Percentiles rank a stretch among this genome's conserved stretches.
Evolutionary conservation across 202 grass and related monocot species (phyloP).

Genomic region (Elaeis oleifera): DNA sequence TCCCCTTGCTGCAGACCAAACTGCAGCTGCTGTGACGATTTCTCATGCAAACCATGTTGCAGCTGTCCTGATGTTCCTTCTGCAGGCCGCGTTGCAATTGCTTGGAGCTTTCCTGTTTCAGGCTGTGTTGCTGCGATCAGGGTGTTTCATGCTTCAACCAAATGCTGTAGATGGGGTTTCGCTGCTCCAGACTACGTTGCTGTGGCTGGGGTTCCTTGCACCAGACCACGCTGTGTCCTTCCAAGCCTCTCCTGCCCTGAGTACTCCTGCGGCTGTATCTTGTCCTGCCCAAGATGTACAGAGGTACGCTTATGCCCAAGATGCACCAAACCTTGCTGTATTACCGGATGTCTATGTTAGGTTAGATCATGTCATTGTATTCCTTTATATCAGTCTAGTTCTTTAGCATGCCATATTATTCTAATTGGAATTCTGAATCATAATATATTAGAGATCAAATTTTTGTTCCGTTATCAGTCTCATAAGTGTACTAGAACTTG

Average conservation of each 20-base stretch:
- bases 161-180: neutral
- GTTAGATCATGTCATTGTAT: neutral
- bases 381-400: neutral
- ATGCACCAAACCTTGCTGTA: conserved; percentile 7
- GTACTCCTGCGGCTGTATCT: conserved; percentile 23
- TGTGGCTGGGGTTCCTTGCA: neutral
- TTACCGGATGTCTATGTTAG: conserved; percentile 56
- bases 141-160: conserved; percentile 18
- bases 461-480: neutral
- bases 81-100: conserved; percentile 4
- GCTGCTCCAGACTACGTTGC: neutral
- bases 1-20: neutral
- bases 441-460: neutral
- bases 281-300: conserved; percentile 24
- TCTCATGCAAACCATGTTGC: neutral
- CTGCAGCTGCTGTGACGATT: conserved; percentile 4
- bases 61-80: neutral
- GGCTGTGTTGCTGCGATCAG: too few species aligned
- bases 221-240: neutral
- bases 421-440: neutral
- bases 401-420: neutral
- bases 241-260: conserved; percentile 18
- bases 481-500: neutral
- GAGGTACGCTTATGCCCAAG: conserved; percentile 5
- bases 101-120: neutral